These are phyloP conservation scores for Arthrobotrys entomopaga DNA, from an alignment of 2,329 filamentous ascomycete species.

Conservation along the genomic window DNA sequence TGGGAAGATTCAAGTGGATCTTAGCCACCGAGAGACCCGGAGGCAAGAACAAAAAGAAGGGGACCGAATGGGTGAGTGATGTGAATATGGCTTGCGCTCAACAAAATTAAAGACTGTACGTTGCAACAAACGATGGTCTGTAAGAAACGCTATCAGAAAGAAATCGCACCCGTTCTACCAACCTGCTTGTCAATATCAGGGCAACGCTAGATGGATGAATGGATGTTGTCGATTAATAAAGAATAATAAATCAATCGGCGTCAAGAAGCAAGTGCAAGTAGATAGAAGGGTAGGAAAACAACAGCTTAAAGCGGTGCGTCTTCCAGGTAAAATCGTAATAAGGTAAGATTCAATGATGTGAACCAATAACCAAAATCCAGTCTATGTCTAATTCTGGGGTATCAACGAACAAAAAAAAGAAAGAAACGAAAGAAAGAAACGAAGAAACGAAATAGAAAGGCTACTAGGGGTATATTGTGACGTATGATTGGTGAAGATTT, in stretches of 20 bases:
- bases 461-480: slow-evolving; percentile 8
- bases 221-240: slow-evolving; percentile 9
- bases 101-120: slow-evolving; percentile 16
- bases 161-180: slow-evolving; percentile 50
- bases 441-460: slow-evolving; percentile 13
- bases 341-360: too few species aligned
- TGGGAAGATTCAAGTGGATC: slow-evolving; percentile 1
- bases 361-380: slow-evolving; percentile 19
- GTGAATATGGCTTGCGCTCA: neutral
- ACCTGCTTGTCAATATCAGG: slow-evolving; percentile 48
- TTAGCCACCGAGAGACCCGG: neutral
- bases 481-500: slow-evolving; percentile 7
- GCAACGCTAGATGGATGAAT: neutral
- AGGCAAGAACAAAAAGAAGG: slow-evolving; percentile 8
- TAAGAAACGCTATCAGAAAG: slow-evolving; percentile 14
- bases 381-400: slow-evolving; percentile 52
- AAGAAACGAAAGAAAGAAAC: slow-evolving; percentile 17
- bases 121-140: neutral
- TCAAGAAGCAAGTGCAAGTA: neutral
- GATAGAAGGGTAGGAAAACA: slow-evolving; percentile 17
- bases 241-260: neutral
- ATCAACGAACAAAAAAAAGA: slow-evolving; percentile 38
- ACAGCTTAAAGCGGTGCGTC: slow-evolving; percentile 1
- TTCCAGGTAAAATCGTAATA: neutral
- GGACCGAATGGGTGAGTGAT: neutral